These are phyloP conservation scores for Pythium vanterpoolii DNA, from an alignment of 352 stramenopile species.

Conservation along the genomic window DNA sequence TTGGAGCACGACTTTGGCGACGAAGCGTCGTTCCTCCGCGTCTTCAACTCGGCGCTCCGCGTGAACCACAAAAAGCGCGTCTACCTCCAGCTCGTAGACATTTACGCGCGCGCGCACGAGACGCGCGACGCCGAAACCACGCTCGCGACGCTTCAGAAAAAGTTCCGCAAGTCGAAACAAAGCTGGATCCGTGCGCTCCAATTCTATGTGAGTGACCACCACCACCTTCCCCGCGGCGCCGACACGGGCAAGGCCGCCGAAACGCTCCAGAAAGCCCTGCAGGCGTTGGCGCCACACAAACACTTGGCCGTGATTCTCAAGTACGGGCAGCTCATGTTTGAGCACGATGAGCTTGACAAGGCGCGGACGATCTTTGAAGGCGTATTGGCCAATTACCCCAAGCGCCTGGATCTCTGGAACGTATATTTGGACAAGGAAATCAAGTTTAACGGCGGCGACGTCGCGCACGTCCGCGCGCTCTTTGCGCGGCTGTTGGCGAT, in stretches of 20 bases:
- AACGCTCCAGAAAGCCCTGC: slow-evolving; percentile 90
- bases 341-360: slow-evolving; percentile 91
- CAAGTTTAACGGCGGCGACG: slow-evolving; percentile 83
- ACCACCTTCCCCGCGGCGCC: no score
- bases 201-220: slow-evolving; percentile 79
- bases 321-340: slow-evolving; percentile 96
- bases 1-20: slow-evolving; percentile 96
- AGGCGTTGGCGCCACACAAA: slow-evolving; percentile 93
- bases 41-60: slow-evolving; percentile 90
- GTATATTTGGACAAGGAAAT: slow-evolving; percentile 98
- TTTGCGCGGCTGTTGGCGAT: slow-evolving; percentile 92
- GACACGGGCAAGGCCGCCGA: slow-evolving; percentile 37
- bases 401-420: slow-evolving; percentile 95
- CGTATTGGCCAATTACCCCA: slow-evolving; percentile 93
- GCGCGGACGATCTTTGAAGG: slow-evolving; percentile 95
- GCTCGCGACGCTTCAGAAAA: slow-evolving; percentile 89
- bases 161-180: slow-evolving; percentile 90
- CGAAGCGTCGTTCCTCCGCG: slow-evolving; percentile 84
- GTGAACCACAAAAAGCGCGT: slow-evolving; percentile 96
- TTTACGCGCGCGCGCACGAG: slow-evolving; percentile 80
- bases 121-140: slow-evolving; percentile 66
- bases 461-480: slow-evolving; percentile 80
- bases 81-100: slow-evolving; percentile 93
- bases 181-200: slow-evolving; percentile 83
- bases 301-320: slow-evolving; percentile 93